Base-by-base conservation (phyloP, 352 stramenopile genomes). In the Phytophthora citrophthora region DNA sequence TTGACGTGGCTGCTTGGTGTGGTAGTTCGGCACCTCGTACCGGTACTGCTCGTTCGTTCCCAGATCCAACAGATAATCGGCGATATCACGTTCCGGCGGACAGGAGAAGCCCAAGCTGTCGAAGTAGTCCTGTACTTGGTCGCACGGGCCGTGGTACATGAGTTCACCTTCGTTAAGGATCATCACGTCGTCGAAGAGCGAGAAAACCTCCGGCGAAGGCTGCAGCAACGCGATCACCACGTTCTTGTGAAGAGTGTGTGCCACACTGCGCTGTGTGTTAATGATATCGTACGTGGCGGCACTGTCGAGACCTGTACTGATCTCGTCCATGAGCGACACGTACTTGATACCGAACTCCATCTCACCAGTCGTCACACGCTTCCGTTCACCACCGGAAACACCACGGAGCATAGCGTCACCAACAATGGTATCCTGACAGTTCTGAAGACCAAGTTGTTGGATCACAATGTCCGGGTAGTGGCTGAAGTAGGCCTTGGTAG, bases 231-330 rank as follows among this genome's bases (percentile, higher is more conserved):
- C 81, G n/a, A 96, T 70, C 4, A 88, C 74, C 29, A 70, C 44
- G 11, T 75, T 85, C 45, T 70, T 70, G 20, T 44, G 61, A 2
- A 70, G 47, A n/a, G 26, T 64, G 31, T 64, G 47, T 4, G 61
- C 61, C 5, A 70, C 52, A 23, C 54, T 57, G 24, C 61, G 61
- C 32, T 69, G 61, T 8, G 66, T 74, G 18, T 53, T 64, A 39
- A 74, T 67, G 47, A 74, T 74, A 12, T 74, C 66, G 41, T 61
- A 74, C 16, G 64, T 75, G 64, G 92, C 26, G 82, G 72, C 48
- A 90, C 70, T 71, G 91, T 91, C 53, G 63, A 98, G 83, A 2
- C 95, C 95, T 20, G 91, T 98, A 63, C 82, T 95, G 59, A 98
- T 97, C 74, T 96, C 87, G 64, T 98, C 94, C 65, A 86, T 84